These are phyloP conservation scores for Nicotiana noctiflora DNA, from an alignment of 257 asterid genomes.

Conservation along the genomic window DNA sequence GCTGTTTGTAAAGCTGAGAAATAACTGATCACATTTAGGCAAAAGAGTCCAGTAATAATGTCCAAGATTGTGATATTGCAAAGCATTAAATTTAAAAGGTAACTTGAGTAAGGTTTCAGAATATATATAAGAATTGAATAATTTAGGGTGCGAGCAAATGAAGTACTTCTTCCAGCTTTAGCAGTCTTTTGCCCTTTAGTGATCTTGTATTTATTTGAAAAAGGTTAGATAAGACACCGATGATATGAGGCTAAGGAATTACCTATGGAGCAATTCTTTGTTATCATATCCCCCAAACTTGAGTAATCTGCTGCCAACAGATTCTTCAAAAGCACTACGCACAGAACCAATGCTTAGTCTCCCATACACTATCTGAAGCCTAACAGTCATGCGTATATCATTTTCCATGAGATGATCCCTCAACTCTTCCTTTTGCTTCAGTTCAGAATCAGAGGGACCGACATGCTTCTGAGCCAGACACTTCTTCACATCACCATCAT, in stretches of 20 bases:
- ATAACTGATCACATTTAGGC: neutral
- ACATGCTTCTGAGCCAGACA: slow-evolving; percentile 54
- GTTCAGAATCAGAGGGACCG: slow-evolving; percentile 25
- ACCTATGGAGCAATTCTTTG: slow-evolving; percentile 72
- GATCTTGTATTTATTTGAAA: neutral
- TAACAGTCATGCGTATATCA: slow-evolving; percentile 64
- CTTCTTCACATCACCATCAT: slow-evolving; percentile 51
- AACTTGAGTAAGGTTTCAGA: neutral
- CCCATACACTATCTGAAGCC: slow-evolving; percentile 89
- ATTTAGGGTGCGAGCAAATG: neutral
- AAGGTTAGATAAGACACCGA: neutral
- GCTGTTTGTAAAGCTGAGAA: neutral
- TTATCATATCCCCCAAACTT: slow-evolving; percentile 63
- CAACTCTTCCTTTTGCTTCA: slow-evolving; percentile 38
- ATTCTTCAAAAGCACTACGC: slow-evolving; percentile 73
- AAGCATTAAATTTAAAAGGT: neutral
- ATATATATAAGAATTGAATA: neutral
- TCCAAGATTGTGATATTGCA: neutral
- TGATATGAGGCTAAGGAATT: neutral
- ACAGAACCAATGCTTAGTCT: slow-evolving; percentile 68
- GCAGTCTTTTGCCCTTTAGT: neutral
- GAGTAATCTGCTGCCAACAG: slow-evolving; percentile 62
- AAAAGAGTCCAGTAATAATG: neutral
- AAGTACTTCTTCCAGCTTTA: neutral
- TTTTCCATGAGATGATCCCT: slow-evolving; percentile 58